Evolutionary conservation across 208 protist species (phyloP), one percentile per base, ranked within the genome.

Genomic region (Herpetomonas tarakana): DNA sequence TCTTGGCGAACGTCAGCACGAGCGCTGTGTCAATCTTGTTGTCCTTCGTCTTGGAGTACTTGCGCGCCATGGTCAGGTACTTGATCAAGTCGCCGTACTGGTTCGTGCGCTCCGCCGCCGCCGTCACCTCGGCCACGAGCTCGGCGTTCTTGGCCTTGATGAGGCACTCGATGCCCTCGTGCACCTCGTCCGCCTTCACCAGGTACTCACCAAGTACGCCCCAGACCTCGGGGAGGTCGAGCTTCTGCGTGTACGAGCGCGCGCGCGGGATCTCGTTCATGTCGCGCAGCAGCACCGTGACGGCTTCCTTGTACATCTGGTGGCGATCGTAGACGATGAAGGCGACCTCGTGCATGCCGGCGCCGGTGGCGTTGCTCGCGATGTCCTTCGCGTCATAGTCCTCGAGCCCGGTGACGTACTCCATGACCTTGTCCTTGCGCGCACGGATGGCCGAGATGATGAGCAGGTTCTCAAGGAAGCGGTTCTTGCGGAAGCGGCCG

Each of bases 381-480:
- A 99, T 99, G 70, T 99, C 96, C 49, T 88, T 86, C 4, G 93
- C 97, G 74, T 99, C 99, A 85, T 99, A 99, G 76, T 99, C 98
- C 68, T 99, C 96, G 0, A 99, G 87, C 49, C 87, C 88, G 25
- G 98, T 93, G 45, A 99, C 96, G 83, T 99, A 99, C 61, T 99
- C 97, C 88, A 98, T 99, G 2, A 99, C 99, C 51, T 97, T 91
- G 52, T 89, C 76, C 65, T 83, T 84, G 35, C 84, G 78, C 9
- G 97, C 96, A 58, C 99, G 98, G 71, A 99, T 97, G 35, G 99
- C 98, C 26, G 99, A 99, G 52, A 99, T 86, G 68, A 99, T 99
- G 25, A 99, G 88, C 35, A 99, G 87, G 77, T 99, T 99, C 85
- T 99, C 99, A 6, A 99, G 87, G 71, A 98, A 99, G 49, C 88